phyloP scores from a whole-genome alignment of 2,329 filamentous ascomycete species.

The Colletotrichum spinosum region DNA sequence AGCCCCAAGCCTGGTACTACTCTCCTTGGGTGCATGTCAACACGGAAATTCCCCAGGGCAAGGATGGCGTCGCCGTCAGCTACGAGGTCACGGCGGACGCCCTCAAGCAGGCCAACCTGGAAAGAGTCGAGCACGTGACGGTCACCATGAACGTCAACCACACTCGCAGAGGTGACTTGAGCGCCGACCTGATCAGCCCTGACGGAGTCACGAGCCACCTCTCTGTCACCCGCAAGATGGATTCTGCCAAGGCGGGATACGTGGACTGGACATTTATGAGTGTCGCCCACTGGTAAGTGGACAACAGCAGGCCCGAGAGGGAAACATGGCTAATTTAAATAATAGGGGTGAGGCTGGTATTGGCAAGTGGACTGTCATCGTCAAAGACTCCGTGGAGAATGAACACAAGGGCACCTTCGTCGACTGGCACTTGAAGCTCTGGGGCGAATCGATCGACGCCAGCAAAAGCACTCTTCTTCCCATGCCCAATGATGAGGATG shows the following conservation, averaged over 20 bases:
- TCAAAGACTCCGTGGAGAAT: conserved; percentile 87
- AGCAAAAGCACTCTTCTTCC: conserved; percentile 80
- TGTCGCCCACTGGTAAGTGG: conserved; percentile 87
- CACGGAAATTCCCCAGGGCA: conserved; percentile 85
- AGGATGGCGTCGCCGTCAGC: conserved; percentile 80
- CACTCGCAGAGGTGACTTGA: conserved; percentile 87
- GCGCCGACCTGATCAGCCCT: conserved; percentile 90
- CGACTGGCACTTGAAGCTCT: conserved; percentile 95
- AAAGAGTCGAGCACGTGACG: conserved; percentile 91
- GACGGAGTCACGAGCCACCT: conserved; percentile 85
- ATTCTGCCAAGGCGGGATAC: conserved; percentile 78
- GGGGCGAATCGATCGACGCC: conserved; percentile 88
- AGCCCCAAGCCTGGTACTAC: conserved; percentile 94
- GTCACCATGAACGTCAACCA: conserved; percentile 98
- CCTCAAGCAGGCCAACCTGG: conserved; percentile 85
- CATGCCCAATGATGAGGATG: conserved; percentile 84
- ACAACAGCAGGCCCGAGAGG: not conserved
- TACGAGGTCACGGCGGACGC: conserved; percentile 87
- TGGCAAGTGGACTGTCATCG: conserved; percentile 90
- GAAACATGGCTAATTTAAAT: not conserved
- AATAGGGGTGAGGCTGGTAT: conserved; percentile 85
- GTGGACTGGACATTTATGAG: conserved; percentile 99
- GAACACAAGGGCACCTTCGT: conserved; percentile 80
- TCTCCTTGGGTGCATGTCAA: conserved; percentile 95
- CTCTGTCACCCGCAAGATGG: conserved; percentile 77